Base-by-base conservation (phyloP, 2,329 filamentous ascomycete genomes). In the Dactylonectria estremocensis region DNA sequence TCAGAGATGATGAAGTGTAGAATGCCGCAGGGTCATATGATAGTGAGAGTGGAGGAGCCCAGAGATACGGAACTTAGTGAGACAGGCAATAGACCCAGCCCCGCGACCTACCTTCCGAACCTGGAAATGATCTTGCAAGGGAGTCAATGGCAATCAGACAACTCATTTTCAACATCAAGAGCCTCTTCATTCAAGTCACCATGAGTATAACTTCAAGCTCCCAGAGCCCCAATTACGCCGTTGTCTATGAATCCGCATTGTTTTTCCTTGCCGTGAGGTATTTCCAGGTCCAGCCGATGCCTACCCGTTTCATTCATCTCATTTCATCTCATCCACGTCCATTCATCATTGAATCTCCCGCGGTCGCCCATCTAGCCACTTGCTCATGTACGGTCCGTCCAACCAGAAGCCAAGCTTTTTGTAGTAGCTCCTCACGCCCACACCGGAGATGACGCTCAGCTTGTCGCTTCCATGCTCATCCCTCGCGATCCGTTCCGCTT, bases 401-500 rank as follows among this genome's bases (percentile, higher is more conserved):
- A 99, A 86, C 86, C 90, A 94, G 83, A 98, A 99, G 1, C 96
- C 96, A 35, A 99, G 87, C 80, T 95, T 95, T 71, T 89, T 91
- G 79, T 99, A 99, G 80, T 99, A 99, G 77, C 94, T 97, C 77
- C 96, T 88, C 18, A 98, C 97, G 13, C 96, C 96, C 8, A 99
- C 95, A 33, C 96, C 96, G n/a, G 95, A 97, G 68, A 99, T 99
- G 72, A 99, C 95, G 77, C 94, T 96, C 63, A 99, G 94, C 87
- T 99, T 99, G 68, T 88, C 88, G 75, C 95, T 98, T 6, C 95
- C 93, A 78, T 99, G 96, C 83, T 99, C 96, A 71, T 98, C 93
- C 62, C 94, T 89, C 0, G 97, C 95, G 71, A 99, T 99, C 58
- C 95, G 88, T 83, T 98, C 96, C 0, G 96, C 97, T 83, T 98